Evolutionary conservation across 2,329 filamentous ascomycete species (phyloP).

Genomic region (Rachicladosporium sp.): DNA sequence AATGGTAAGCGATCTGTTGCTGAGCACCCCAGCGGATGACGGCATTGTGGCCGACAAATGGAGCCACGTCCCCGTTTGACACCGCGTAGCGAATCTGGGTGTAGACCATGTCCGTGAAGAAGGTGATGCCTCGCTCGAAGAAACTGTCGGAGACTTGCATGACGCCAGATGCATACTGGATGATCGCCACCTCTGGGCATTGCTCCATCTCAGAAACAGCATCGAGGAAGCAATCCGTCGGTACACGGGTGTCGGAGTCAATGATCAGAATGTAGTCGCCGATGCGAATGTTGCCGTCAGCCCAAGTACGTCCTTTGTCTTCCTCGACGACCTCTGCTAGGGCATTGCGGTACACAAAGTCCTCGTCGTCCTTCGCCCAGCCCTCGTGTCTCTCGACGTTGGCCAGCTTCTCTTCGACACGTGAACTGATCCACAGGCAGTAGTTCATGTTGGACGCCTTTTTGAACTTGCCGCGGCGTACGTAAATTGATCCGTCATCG

Average conservation of each 20-base stretch:
- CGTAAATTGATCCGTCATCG: constrained; percentile 37
- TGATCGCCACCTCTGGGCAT: constrained; percentile 64
- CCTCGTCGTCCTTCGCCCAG: constrained; percentile 60
- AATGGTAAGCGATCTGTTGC: constrained; percentile 58
- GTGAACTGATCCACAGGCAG: constrained; percentile 48
- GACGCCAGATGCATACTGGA: constrained; percentile 66
- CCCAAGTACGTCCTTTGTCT: constrained; percentile 59
- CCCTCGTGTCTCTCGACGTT: constrained; percentile 43
- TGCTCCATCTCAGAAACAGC: constrained; percentile 74
- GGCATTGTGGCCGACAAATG: constrained; percentile 72
- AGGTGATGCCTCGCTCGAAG: constrained; percentile 32
- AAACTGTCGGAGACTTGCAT: constrained; percentile 68
- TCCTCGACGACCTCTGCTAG: constrained; percentile 54
- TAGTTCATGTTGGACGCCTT: constrained; percentile 68
- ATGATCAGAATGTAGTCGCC: constrained; percentile 74
- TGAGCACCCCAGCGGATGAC: constrained; percentile 64
- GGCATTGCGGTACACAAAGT: constrained; percentile 49
- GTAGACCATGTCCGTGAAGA: constrained; percentile 55
- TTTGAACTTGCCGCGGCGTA: constrained; percentile 55
- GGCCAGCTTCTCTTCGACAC: constrained; percentile 57
- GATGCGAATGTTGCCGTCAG: constrained; percentile 73
- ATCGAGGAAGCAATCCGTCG: constrained; percentile 63
- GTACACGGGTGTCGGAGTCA: constrained; percentile 69
- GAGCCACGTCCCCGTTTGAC: constrained; percentile 62
- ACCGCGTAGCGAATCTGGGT: constrained; percentile 67